phyloP scores from a whole-genome alignment of 73 alveolate genomes.

The Tetrahymena borealis region DNA sequence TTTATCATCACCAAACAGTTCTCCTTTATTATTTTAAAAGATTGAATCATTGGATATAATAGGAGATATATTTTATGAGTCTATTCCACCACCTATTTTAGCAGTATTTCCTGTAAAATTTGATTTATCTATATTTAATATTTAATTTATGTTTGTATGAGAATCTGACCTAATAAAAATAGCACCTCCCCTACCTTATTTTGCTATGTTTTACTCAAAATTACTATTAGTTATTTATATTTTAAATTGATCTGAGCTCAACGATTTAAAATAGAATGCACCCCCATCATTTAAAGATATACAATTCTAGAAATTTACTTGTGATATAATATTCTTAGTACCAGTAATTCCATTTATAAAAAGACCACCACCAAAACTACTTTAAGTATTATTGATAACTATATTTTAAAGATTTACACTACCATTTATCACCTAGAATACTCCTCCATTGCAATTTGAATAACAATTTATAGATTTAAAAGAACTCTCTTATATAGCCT shows the following conservation, averaged over 20 bases:
- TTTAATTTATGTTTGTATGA: background rate
- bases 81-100: background rate
- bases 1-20: no score
- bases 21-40: no score
- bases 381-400: background rate
- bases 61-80: no score
- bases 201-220: background rate
- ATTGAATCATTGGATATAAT: no score
- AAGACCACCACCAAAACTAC: background rate
- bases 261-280: background rate
- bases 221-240: background rate
- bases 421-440: background rate
- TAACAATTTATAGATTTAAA: background rate
- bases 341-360: background rate
- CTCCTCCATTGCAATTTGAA: background rate
- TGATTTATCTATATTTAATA: background rate
- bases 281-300: background rate
- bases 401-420: background rate
- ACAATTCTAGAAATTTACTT: background rate
- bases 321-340: background rate
- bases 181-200: background rate
- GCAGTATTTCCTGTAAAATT: background rate
- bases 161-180: background rate
- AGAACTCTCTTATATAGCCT: background rate
- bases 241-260: background rate